Evolutionary conservation across 2,329 filamentous ascomycete species (phyloP), one percentile per base, ranked within the genome.

Genomic region (Penicillium oxalicum): DNA sequence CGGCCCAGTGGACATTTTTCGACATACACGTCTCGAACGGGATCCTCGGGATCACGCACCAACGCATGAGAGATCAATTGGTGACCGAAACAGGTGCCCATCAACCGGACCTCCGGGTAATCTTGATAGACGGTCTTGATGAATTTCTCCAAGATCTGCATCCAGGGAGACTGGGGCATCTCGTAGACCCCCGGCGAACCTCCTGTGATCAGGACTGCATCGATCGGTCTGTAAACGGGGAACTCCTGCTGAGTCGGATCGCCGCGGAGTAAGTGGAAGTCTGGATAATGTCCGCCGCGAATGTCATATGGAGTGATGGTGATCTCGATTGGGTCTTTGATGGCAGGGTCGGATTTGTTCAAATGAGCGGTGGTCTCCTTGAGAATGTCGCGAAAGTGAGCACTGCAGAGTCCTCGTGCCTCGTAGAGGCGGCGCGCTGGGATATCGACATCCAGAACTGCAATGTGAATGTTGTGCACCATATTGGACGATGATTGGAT

Each of bases 21-120:
- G 26, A 60, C 57, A 36, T 55, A 60, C 7, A 60, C 54, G 25
- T 60, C 57, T 13, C 54, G 54, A n/a, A 53, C 48, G 0, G 49
- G 34, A 27, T 60, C 54, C 4, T 57, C 42, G 1, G 50, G 48
- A 34, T 48, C 48, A 34, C 56, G 57, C 11, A 60, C 51, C n/a
- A 60, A 49, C 9, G 53, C 50, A 48, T 60, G 56, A 9, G 56
- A 55, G 34, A 66, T 57, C 11, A 65, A 49, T 49, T 66, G 64
- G 41, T 66, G 64, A 0, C 64, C 66, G 51, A 67, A 69, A 45
- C 66, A 69, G 2, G 65, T 66, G 7, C 65, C 66, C 40, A 68
- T 60, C 5, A 67, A 51, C 12, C 61, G 62, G 4, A 69, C 64
- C 24, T 60, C 36, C 2, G 65, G 60, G 42, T 61, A 65, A 0